Evolutionary conservation across 805 yeast genomes (phyloP), one percentile per base, ranked within the genome.

Genomic region (Yueomyces sinensis): DNA sequence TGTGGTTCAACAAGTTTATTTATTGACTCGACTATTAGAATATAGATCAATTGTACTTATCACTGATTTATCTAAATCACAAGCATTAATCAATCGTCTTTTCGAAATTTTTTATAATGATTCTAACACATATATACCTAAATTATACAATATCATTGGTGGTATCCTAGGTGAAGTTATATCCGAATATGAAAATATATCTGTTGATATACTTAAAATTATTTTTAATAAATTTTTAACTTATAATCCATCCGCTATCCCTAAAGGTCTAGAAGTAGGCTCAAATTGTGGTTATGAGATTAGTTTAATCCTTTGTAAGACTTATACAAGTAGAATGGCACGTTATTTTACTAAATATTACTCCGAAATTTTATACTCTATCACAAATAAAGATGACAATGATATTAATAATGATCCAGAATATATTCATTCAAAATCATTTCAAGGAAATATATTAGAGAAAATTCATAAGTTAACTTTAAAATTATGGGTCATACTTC

Each of bases 271-370:
- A 27, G 46, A 42, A 7, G 13, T 5, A 9, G 43, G 46, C 19
- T 33, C 61, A 3, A 68, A 74, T 32, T 74, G 81, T 1, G 81
- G 80, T 0, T 76, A 78, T 49, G 70, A 68, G 29, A 67, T 83
- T 44, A 73, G 86, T 5, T 50, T 78, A 27, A 62, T 70, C 13
- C 66, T 86, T 3, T 83, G 94, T 49, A 76, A 72, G 37, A 61
- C 72, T 1, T 81, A 82, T 44, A 54, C 74, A 1, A 93, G 81
- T 41, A 65, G 84, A 40, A 65, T 86, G 67, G 72, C 89, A 13
- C 68, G 94, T 42, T 73, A 74, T 40, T 62, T 82, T 24, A 79
- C 93, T 3, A 86, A 77, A 49, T 78, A 76, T 44, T 81, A 83
- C 42, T 76, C 94, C 0, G 94, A 84, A 46, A 64, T 74, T 39